Evolutionary conservation across 495 filamentous ascomycete species (phyloP).

Genomic region (Schizothecium vesticola): DNA sequence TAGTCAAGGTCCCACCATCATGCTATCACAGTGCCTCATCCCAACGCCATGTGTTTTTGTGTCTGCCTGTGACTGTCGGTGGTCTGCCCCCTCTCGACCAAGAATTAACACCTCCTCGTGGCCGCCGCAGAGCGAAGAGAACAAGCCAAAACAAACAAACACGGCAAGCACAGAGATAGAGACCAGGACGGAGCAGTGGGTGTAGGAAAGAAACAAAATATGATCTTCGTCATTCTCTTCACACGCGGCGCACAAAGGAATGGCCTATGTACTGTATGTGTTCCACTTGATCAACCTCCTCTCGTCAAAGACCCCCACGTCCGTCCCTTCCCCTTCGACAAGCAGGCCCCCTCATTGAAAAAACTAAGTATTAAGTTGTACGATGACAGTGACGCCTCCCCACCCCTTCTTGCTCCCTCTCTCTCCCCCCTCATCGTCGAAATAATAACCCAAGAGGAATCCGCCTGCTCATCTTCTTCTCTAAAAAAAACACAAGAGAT

Average conservation of each 20-base stretch:
- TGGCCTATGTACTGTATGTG: conserved; percentile 19
- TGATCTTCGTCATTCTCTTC: conserved; percentile 1
- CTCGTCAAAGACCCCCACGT: neutral
- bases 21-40: neutral
- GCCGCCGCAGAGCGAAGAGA: neutral
- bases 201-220: neutral
- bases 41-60: neutral
- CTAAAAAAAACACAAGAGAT: conserved; percentile 2
- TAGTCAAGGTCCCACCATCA: neutral
- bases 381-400: neutral
- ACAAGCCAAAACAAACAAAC: neutral
- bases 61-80: neutral
- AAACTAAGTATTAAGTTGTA: neutral
- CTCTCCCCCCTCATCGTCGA: neutral
- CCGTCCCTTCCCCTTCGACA: neutral
- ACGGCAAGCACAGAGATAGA: neutral
- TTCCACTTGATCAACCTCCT: neutral
- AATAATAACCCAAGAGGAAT: conserved; percentile 9
- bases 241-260: neutral
- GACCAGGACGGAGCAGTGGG: neutral
- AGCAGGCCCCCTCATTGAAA: neutral
- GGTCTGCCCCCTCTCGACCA: neutral
- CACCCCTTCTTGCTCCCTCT: neutral
- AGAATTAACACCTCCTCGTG: neutral
- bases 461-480: neutral